Base-by-base conservation (phyloP, 345 rosid genomes). In the Lepidium sativum region DNA sequence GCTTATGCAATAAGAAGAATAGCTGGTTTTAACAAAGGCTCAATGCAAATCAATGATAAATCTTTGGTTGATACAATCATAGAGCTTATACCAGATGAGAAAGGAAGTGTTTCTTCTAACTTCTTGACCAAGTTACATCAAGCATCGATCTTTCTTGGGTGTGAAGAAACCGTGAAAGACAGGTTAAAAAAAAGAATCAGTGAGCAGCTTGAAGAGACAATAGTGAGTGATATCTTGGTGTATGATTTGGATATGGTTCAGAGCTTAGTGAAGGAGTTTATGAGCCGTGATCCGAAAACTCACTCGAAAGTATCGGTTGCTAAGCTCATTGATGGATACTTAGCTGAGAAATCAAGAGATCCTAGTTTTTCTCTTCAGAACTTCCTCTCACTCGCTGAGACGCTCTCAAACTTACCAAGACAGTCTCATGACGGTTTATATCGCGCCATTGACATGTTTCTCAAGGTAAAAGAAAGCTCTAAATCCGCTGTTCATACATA, bases 381-480 rank as follows among this genome's bases (percentile, higher is more conserved):
- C 55, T 82, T 86, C 49, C 61, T 77, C 17, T 60, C 65, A 54
- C 79, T 86, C 38, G 83, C 82, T 0, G 84, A 76, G 43, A 65
- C 44, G 53, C 54, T 78, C 10, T 73, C 87, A 2, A 67, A 41
- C 67, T 81, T 86, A 75, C 75, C 90, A 4, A 78, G 86, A 70
- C 73, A 75, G 11, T 73, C 81, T 32, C 88, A 86, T 60, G 94
- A 84, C 20, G 80, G 86, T 49, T 23, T 86, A 68, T 86, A 86
- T 53, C 86, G 86, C 2, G 90, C 88, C 45, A 77, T 86, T 3
- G 94, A 86, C 80, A 84, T 82, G 84, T 84, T 77, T 61, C 77
- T 86, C 1, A 86, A 86, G 94, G 94, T 86, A 72, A 35, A 43
- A 8, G 23, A 52, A 25, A 43, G 32, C 34, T 33, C 1, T 25